Conservation (phyloP, 2,329 filamentous ascomycete species). For the Fusarium sp. region DNA sequence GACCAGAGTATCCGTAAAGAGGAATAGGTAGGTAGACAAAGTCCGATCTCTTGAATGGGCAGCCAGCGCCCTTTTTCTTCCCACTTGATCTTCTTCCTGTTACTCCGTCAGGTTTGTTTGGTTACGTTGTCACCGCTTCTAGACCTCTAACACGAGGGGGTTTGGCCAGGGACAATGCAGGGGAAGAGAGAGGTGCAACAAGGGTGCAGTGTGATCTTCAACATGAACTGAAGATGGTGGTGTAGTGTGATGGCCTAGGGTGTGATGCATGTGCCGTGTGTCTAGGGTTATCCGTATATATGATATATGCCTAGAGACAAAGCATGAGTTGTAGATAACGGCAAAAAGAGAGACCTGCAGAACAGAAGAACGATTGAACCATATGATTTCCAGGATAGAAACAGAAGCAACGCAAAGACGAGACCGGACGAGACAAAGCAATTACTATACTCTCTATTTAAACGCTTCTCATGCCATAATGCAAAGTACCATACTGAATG, state of each 20-base stretch:
- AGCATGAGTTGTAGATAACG: background rate
- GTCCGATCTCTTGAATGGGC: conserved; percentile 5
- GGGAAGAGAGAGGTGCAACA: conserved; percentile 9
- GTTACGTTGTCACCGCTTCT: conserved; percentile 42
- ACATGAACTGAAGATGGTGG: conserved; percentile 5
- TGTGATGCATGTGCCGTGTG: conserved; percentile 9
- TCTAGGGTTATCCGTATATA: background rate
- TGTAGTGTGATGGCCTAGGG: conserved; percentile 20
- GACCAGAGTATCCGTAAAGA: background rate
- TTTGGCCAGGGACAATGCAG: conserved; percentile 42
- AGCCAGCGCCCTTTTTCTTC: conserved; percentile 24
- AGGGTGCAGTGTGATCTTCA: background rate
- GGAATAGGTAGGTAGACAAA: background rate
- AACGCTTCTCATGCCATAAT: background rate
- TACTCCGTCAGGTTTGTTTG: conserved; percentile 21
- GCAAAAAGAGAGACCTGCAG: too few species aligned
- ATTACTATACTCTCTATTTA: background rate
- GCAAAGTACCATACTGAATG: background rate
- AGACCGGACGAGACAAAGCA: background rate
- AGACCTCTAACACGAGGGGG: conserved; percentile 33
- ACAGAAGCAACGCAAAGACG: background rate
- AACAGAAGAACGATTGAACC: conserved; percentile 13
- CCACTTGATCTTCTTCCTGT: conserved; percentile 20
- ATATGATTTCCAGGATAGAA: background rate
- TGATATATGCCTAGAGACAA: conserved; percentile 5